Evolutionary conservation across 306 rosid genomes (phyloP).

Genomic region (Astragalus glycyphyllos): DNA sequence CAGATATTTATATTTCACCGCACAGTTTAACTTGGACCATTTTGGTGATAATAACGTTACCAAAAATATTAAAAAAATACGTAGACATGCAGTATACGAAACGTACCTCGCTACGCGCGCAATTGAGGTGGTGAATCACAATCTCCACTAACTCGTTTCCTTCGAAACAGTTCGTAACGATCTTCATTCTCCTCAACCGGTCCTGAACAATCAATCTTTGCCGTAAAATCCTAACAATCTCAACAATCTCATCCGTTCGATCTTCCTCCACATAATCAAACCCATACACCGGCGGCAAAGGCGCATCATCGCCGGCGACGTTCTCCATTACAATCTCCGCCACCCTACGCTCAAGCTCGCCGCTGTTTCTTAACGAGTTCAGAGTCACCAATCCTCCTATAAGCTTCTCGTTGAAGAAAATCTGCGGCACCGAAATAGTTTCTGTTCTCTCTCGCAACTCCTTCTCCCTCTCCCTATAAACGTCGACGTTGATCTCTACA

Average conservation of each 20-base stretch:
- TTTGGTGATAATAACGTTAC: neutral
- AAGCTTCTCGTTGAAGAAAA: slow-evolving; percentile 91
- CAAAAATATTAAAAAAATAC: neutral
- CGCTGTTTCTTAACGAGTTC: slow-evolving; percentile 84
- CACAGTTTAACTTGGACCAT: neutral
- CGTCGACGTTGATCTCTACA: slow-evolving; percentile 94
- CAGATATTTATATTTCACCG: neutral
- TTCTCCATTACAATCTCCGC: slow-evolving; percentile 59
- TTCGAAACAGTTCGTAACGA: slow-evolving; percentile 78
- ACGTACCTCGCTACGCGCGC: slow-evolving; percentile 82
- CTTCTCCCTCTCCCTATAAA: slow-evolving; percentile 62
- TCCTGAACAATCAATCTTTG: slow-evolving; percentile 79
- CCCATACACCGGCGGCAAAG: slow-evolving; percentile 74
- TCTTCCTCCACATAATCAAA: slow-evolving; percentile 52
- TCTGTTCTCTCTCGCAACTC: slow-evolving; percentile 80
- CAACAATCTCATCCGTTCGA: slow-evolving; percentile 60
- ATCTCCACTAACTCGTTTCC: slow-evolving; percentile 73
- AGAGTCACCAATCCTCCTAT: slow-evolving; percentile 88
- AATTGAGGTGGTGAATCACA: slow-evolving; percentile 67
- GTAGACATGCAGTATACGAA: slow-evolving; percentile 30
- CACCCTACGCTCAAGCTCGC: slow-evolving; percentile 69
- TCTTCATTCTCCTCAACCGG: slow-evolving; percentile 76
- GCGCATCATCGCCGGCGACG: slow-evolving; percentile 67
- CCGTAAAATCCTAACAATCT: slow-evolving; percentile 60
- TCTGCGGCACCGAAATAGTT: slow-evolving; percentile 68